Base-by-base conservation (phyloP, 1,139 yeast genomes). In the Sugiyamaella grinbergsii region DNA sequence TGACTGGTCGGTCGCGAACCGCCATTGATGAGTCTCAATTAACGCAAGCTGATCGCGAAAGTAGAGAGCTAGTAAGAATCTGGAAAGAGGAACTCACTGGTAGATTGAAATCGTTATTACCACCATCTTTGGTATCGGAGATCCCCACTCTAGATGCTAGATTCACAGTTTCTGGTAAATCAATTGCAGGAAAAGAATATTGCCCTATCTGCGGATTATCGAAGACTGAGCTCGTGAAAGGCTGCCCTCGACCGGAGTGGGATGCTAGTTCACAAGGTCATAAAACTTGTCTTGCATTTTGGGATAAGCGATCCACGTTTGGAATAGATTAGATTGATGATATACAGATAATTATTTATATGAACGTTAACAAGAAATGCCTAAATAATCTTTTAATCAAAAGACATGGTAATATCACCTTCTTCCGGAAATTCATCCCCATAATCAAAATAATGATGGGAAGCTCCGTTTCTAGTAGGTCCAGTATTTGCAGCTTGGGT, bases 1-100 rank as follows among this genome's bases (percentile, higher is more conserved):
- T 61, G 58, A 60, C 62, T 11, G 67, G 67, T 5, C 52, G 67
- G 10, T 42, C 56, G 29, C 55, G 65, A 3, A 51, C 56, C 2
- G 44, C 55, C 13, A 51, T 42, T 6, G 51, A 50, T 26, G 42
- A 44, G 2, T 34, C 43, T 10, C 53, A 53, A 39, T 42, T 46
- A 18, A 43, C 42, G 11, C 49, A 49, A 6, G 54, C 63, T 1
- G 62, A 59, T 36, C 33, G 54, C 23, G 62, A 58, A 26, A 52
- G 62, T 7, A 47, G 60, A 8, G 56, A 57, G 15, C 41, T 58
- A 3, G 57, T 43, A 16, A 44, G 60, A n/a, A 47, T 46, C n/a
- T 61, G 64, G 64, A 46, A 37, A 16, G 46, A 51, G n/a, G 49
- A 32, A 4, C 49, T 59, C 13, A 45, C 53, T 10, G 50, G 50